phyloP scores from a whole-genome alignment of 768 basidiomycete species.

The Leccinum rimulosum region DNA sequence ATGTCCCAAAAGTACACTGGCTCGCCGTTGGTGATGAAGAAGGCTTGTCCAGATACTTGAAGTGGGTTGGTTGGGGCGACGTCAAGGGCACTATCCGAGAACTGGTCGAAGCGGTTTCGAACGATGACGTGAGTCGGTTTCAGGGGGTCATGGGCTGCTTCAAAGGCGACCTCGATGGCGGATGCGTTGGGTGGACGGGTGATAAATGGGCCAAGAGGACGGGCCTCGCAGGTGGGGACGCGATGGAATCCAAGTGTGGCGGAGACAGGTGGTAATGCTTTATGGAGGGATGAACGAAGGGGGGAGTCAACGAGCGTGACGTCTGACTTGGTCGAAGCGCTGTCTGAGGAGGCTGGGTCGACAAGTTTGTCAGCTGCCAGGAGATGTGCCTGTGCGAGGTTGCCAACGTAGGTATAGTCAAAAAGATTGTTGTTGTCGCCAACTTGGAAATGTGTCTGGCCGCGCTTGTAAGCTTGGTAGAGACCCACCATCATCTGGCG shows the following conservation, averaged over 20 bases:
- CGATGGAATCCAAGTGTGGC: constrained; percentile 62
- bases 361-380: constrained; percentile 88
- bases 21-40: constrained; percentile 97
- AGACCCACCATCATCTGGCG: constrained; percentile 82
- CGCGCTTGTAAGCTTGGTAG: constrained; percentile 71
- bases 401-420: constrained; percentile 96
- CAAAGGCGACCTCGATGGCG: constrained; percentile 55
- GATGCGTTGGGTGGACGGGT: constrained; percentile 57
- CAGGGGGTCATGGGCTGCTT: constrained; percentile 39
- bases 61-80: constrained; percentile 55
- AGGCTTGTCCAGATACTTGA: constrained; percentile 87
- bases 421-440: constrained; percentile 92
- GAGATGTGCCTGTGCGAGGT: constrained; percentile 91
- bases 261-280: constrained; percentile 59
- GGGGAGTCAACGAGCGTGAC: constrained; percentile 43
- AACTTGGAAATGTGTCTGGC: constrained; percentile 90
- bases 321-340: constrained; percentile 22
- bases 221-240: constrained; percentile 76
- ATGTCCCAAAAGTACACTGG: constrained; percentile 98
- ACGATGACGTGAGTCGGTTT: constrained; percentile 51
- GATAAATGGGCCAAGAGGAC: constrained; percentile 81
- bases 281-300: constrained; percentile 39
- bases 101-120: constrained; percentile 80
- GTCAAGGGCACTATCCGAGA: constrained; percentile 57
- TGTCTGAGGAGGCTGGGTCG: constrained; percentile 39